Evolutionary conservation across 768 basidiomycete species (phyloP).

Genomic region (Serendipita sp.): DNA sequence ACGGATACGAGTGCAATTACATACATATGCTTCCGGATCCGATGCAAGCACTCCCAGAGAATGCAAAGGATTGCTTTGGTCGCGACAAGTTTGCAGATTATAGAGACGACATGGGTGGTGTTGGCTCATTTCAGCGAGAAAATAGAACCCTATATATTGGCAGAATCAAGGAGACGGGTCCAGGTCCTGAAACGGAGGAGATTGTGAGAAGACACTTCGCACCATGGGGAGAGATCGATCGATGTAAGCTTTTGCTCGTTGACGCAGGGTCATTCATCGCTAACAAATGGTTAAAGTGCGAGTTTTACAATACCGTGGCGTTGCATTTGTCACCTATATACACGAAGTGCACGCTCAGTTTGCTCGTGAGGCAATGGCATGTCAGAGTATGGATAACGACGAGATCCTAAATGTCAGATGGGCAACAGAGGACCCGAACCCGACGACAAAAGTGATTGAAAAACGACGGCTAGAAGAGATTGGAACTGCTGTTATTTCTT

Average conservation of each 20-base stretch:
- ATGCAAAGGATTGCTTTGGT: constrained; percentile 91
- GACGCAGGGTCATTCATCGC: not conserved
- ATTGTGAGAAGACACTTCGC: constrained; percentile 82
- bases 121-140: constrained; percentile 86
- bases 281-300: constrained; percentile 35
- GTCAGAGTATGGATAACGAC: constrained; percentile 91
- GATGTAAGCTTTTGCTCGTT: constrained; percentile 38
- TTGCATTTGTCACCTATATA: constrained; percentile 93
- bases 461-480: constrained; percentile 65
- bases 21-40: constrained; percentile 75
- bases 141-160: constrained; percentile 93
- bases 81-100: constrained; percentile 96
- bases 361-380: constrained; percentile 97
- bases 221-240: constrained; percentile 89
- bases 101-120: constrained; percentile 98
- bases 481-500: constrained; percentile 74
- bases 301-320: constrained; percentile 82
- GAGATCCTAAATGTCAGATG: constrained; percentile 97
- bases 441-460: constrained; percentile 71
- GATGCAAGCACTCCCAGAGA: constrained; percentile 56
- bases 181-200: constrained; percentile 79
- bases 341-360: constrained; percentile 79
- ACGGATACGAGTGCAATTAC: constrained; percentile 97
- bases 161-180: constrained; percentile 80
- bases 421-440: constrained; percentile 99